Base-by-base conservation (phyloP, 495 filamentous ascomycete species). In the Recurvomyces mirabilis region DNA sequence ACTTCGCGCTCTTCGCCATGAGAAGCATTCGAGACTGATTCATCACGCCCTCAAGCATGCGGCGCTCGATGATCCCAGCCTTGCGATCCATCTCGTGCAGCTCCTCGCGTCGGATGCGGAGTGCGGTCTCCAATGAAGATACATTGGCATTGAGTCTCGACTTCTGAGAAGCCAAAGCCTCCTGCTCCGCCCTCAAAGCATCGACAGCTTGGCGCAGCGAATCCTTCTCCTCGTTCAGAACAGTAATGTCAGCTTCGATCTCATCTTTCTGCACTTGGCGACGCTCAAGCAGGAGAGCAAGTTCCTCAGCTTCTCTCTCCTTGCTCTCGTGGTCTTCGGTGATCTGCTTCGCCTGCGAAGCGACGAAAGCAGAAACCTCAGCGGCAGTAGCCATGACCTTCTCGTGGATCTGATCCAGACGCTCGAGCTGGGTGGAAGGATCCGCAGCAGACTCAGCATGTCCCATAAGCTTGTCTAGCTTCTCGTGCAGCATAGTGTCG, bases 11-110 rank as follows among this genome's bases (percentile, higher is more conserved):
- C 14, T 71, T 67, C 13, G 76, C 74, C 45, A 93, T 76, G 31
- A 95, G 73, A 14, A 96, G 68, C 5, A 81, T 78, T 15, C 87
- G 81, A 24, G 91, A 94, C 55, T 95, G 88, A 56, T 98, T 87
- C 49, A 98, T 86, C 29, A 96, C 85, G 22, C 87, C 86, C 45
- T 96, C 89, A 22, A 98, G 66, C 46, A 98, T 94, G 9, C 89
- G 76, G 33, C 88, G 81, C 65, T 98, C 91, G 1, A 98, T 70
- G 19, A 74, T 72, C 51, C 94, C 85, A 9, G 87, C 88, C 37
- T 87, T 78, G 7, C 75, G 72, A 57, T 94, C 87, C 79, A 98
- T 93, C 19, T 78, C 70, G 30, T 85, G 74, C 43, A 96, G 78
- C 60, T 98, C 91, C 58, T 95, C 89, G 19, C 84, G 80, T 12